Evolutionary conservation across 164 flowering plant genomes (phyloP).

Genomic region (Stephania cephalantha): DNA sequence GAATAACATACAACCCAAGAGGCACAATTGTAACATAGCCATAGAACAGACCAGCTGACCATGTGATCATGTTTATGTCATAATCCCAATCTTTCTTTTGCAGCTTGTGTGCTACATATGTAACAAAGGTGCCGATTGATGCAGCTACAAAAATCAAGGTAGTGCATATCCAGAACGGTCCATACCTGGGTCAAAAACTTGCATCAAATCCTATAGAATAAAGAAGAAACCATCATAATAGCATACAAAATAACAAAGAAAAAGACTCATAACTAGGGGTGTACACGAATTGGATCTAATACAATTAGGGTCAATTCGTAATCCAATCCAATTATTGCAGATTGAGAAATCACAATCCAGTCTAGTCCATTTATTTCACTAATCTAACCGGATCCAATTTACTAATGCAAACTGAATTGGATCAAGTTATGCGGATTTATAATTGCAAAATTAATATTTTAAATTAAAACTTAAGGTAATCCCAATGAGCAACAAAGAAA

Average conservation of each 20-base stretch:
- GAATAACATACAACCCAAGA: conserved; percentile 65
- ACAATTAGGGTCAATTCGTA: too few species aligned
- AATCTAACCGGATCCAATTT: too few species aligned
- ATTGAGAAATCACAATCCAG: too few species aligned
- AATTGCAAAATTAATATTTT: too few species aligned
- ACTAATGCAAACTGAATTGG: too few species aligned
- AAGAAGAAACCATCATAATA: not conserved
- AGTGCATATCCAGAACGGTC: conserved; percentile 98
- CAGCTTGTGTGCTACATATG: conserved; percentile 86
- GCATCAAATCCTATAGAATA: not conserved
- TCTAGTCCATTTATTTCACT: too few species aligned
- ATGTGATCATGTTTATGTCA: conserved; percentile 88
- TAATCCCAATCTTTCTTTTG: conserved; percentile 86
- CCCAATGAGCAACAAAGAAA: too few species aligned
- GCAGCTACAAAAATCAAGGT: conserved; percentile 97
- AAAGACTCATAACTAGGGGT: not conserved
- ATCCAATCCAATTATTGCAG: too few species aligned
- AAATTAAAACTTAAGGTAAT: too few species aligned
- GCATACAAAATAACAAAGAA: not conserved
- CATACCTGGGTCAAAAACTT: conserved; percentile 54
- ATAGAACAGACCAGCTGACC: conserved; percentile 98
- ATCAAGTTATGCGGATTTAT: too few species aligned
- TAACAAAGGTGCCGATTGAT: conserved; percentile 90
- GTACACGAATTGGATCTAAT: too few species aligned
- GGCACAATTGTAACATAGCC: conserved; percentile 90